Conservation (phyloP, 2,329 filamentous ascomycete species). For the Mariannaea elegans region DNA sequence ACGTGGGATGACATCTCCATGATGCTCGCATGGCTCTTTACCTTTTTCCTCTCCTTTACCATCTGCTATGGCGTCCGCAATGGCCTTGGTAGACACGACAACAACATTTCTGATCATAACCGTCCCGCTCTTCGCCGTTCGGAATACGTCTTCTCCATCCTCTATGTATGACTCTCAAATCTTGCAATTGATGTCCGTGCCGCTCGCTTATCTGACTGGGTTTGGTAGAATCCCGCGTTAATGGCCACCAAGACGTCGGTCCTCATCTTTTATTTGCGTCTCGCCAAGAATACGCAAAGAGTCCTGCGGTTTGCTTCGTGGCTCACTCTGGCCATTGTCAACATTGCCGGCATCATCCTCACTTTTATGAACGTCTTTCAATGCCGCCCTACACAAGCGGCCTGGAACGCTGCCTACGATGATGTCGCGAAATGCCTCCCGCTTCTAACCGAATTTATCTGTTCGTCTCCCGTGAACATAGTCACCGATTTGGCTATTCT, state of each 20-base stretch:
- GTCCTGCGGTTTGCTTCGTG: conserved; percentile 86
- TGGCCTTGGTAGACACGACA: conserved; percentile 75
- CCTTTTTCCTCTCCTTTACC: conserved; percentile 72
- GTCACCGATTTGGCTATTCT: conserved; percentile 90
- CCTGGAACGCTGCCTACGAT: conserved; percentile 60
- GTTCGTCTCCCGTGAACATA: conserved; percentile 89
- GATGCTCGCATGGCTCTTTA: conserved; percentile 77
- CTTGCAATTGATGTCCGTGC: not conserved
- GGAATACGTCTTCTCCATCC: conserved; percentile 71
- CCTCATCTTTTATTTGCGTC: conserved; percentile 85
- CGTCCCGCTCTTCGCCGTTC: conserved; percentile 62
- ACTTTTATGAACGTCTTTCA: conserved; percentile 90
- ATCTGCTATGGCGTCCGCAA: conserved; percentile 71
- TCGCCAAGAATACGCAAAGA: conserved; percentile 80
- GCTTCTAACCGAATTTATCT: conserved; percentile 70
- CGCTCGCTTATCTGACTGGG: not conserved
- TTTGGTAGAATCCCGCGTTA: conserved; percentile 77
- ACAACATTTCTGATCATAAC: conserved; percentile 62
- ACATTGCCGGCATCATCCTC: conserved; percentile 78
- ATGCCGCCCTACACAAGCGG: conserved; percentile 77
- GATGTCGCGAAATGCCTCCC: conserved; percentile 60
- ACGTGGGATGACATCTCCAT: conserved; percentile 85
- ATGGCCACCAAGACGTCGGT: conserved; percentile 96
- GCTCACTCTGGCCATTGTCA: conserved; percentile 79
- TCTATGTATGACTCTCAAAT: conserved; percentile 57